Percentiles rank a stretch among this genome's conserved stretches.
Evolutionary conservation across 306 rosid species (phyloP).

Genomic region (Citrullus mucosospermus): DNA sequence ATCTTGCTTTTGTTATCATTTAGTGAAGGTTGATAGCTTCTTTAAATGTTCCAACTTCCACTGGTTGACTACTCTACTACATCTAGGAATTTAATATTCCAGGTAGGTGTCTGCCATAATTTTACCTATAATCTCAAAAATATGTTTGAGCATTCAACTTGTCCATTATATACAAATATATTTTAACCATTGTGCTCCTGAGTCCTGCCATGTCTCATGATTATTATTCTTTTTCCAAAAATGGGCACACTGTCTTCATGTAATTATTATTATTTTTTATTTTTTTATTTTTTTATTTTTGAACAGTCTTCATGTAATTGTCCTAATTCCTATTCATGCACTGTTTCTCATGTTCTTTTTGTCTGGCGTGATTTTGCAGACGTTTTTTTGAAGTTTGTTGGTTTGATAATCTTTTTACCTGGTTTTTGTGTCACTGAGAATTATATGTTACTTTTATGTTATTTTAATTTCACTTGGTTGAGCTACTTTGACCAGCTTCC

Average conservation of each 20-base stretch:
- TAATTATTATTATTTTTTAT: not conserved
- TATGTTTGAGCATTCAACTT: too few species aligned
- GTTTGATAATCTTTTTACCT: not conserved
- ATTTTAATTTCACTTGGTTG: not conserved
- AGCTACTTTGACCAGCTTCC: slow-evolving; percentile 57
- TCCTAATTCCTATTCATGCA: not conserved
- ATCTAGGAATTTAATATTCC: not conserved
- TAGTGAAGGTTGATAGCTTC: not conserved
- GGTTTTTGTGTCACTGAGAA: not conserved
- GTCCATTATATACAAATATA: too few species aligned
- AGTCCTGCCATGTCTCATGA: not conserved
- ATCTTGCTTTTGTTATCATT: too few species aligned
- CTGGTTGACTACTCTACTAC: not conserved
- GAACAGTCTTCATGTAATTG: not conserved
- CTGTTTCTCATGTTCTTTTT: not conserved
- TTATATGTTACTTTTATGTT: not conserved
- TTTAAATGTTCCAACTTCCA: not conserved
- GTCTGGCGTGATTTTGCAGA: not conserved
- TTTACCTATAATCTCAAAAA: too few species aligned
- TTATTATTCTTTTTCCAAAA: not conserved
- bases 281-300: too few species aligned
- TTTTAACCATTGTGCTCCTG: not conserved
- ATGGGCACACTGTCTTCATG: not conserved
- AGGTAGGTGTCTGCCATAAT: too few species aligned
- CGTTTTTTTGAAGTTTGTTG: not conserved